A percentile compares a stretch with the other conserved stretches of the same genome.
Conservation (phyloP, 1,284 basidiomycete species). For the Boletus albobrunnescens region DNA sequence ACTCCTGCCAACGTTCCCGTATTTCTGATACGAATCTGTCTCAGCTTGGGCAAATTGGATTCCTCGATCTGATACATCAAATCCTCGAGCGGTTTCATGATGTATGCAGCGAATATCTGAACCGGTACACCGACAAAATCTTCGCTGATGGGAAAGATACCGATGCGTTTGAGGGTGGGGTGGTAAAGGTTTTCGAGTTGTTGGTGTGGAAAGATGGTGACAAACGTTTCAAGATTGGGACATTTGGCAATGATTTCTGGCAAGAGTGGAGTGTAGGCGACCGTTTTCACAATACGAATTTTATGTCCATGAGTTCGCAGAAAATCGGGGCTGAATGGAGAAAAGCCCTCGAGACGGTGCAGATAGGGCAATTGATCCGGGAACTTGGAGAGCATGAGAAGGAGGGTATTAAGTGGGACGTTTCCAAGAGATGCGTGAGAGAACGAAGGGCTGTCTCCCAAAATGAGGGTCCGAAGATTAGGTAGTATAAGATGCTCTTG, state of each 20-base stretch:
- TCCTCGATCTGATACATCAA: slow-evolving; percentile 37
- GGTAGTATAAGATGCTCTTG: slow-evolving; percentile 33
- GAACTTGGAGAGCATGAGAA: slow-evolving; percentile 35
- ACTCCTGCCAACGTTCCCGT: slow-evolving; percentile 36
- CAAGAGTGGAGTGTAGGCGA: slow-evolving; percentile 31
- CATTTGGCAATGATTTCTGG: slow-evolving; percentile 36
- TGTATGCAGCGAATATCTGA: slow-evolving; percentile 31
- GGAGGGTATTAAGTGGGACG: slow-evolving; percentile 37
- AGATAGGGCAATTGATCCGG: slow-evolving; percentile 37
- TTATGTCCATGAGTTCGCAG: slow-evolving; percentile 40
- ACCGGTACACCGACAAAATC: slow-evolving; percentile 27
- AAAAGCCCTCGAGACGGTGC: slow-evolving; percentile 40
- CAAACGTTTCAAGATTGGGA: slow-evolving; percentile 38
- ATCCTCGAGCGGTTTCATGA: slow-evolving; percentile 39
- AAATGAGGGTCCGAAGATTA: slow-evolving; percentile 37
- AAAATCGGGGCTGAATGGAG: slow-evolving; percentile 39
- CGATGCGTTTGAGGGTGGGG: slow-evolving; percentile 30
- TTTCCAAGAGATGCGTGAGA: slow-evolving; percentile 36
- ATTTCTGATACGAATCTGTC: slow-evolving; percentile 39
- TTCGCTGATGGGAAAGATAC: slow-evolving; percentile 34
- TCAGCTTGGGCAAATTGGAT: slow-evolving; percentile 35
- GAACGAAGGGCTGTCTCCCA: slow-evolving; percentile 39
- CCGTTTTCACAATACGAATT: slow-evolving; percentile 37
- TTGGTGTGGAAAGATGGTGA: slow-evolving; percentile 36
- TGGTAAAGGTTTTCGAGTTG: slow-evolving; percentile 29